phyloP scores from a whole-genome alignment of 2,329 filamentous ascomycete genomes.

The Botryotinia calthae region DNA sequence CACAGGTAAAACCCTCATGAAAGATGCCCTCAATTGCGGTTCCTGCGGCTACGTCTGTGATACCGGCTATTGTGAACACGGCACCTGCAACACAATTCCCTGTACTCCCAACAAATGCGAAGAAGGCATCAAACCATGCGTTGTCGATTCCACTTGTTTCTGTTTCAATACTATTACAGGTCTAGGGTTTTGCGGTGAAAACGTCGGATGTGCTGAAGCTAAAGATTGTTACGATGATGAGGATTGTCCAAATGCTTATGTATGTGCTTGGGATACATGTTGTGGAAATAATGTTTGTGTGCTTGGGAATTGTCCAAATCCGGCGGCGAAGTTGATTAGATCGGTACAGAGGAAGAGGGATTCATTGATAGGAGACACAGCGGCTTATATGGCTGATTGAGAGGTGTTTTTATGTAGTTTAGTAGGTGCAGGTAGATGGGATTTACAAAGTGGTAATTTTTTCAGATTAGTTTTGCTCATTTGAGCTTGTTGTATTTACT shows the following conservation, averaged over 20 bases:
- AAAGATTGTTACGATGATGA: slow-evolving; percentile 12
- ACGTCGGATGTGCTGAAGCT: not conserved
- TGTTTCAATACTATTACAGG: slow-evolving; percentile 11
- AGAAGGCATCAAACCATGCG: slow-evolving; percentile 17
- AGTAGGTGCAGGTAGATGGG: not conserved
- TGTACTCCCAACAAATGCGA: slow-evolving; percentile 10
- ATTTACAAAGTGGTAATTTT: not conserved
- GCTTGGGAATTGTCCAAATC: slow-evolving; percentile 18
- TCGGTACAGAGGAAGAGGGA: slow-evolving; percentile 7
- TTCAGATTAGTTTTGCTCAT: not conserved
- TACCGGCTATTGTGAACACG: slow-evolving; percentile 18
- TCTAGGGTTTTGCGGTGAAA: slow-evolving; percentile 16
- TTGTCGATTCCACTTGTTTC: slow-evolving; percentile 5
- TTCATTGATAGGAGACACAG: slow-evolving; percentile 5
- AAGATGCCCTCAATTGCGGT: slow-evolving; percentile 15
- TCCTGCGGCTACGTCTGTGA: slow-evolving; percentile 17
- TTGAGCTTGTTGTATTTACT: not conserved
- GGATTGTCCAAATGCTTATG: slow-evolving; percentile 15
- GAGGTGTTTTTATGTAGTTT: not conserved
- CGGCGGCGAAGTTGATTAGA: not conserved
- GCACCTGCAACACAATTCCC: slow-evolving; percentile 6
- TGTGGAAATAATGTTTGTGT: slow-evolving; percentile 19
- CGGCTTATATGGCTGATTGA: slow-evolving; percentile 6
- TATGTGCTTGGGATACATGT: slow-evolving; percentile 19
- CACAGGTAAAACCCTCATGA: slow-evolving; percentile 13